phyloP scores from a whole-genome alignment of 164 flowering plant species.

The Tinospora cordifolia region DNA sequence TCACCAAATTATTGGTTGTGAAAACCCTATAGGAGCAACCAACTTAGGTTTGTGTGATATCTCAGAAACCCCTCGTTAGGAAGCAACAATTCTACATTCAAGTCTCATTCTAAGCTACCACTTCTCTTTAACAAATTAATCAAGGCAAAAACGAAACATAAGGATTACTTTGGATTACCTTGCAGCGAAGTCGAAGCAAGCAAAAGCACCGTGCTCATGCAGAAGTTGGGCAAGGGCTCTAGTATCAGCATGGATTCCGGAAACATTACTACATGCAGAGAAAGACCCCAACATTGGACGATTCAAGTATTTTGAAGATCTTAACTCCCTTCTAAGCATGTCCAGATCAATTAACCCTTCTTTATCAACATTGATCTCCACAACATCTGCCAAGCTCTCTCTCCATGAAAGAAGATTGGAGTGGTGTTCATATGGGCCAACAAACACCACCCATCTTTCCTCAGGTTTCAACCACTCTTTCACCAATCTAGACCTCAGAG shows the following conservation, averaged over 20 bases:
- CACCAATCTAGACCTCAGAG: constrained; percentile 14
- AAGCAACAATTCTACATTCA: too few species aligned
- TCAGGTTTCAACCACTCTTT: constrained; percentile 1
- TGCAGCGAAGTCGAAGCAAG: constrained; percentile 61
- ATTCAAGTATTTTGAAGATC: constrained; percentile 23
- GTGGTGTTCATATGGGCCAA: constrained; percentile 40
- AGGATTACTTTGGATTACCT: constrained; percentile 13
- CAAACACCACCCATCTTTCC: constrained; percentile 31
- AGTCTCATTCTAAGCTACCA: too few species aligned
- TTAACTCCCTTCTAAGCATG: constrained; percentile 29
- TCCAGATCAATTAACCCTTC: constrained; percentile 53
- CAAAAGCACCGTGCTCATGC: constrained; percentile 62
- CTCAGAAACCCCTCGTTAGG: too few species aligned
- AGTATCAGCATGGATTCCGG: constrained; percentile 51
- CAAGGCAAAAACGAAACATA: too few species aligned
- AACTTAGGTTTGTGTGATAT: too few species aligned
- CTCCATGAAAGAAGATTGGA: constrained; percentile 35
- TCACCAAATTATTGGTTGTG: not conserved
- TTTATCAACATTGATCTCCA: constrained; percentile 29
- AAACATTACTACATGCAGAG: constrained; percentile 79
- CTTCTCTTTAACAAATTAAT: too few species aligned
- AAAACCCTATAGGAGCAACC: too few species aligned
- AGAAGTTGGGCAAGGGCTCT: constrained; percentile 46
- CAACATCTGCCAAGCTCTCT: constrained; percentile 25
- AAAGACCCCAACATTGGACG: constrained; percentile 71